Percentiles rank a stretch among this genome's conserved stretches.
These are phyloP conservation scores for Neurospora sp. DNA, from an alignment of 495 filamentous ascomycete species.

Conservation along the genomic window DNA sequence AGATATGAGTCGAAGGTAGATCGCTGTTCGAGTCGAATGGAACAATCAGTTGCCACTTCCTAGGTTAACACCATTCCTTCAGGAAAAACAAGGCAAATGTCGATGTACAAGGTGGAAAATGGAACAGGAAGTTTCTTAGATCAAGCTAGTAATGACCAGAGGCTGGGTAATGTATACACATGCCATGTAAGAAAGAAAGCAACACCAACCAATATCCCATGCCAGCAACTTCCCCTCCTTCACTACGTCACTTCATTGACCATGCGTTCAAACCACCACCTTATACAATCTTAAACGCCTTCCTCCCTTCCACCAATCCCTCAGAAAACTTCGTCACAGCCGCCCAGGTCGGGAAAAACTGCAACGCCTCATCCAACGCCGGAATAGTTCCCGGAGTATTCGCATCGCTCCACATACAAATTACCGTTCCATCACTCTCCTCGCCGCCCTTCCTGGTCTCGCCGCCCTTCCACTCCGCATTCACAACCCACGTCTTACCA, in stretches of 20 bases:
- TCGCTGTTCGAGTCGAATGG: not conserved
- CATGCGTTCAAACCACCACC: not conserved
- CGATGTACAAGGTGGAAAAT: not conserved
- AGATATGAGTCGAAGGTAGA: not conserved
- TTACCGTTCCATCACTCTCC: conserved; percentile 55
- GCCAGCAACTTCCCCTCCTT: not conserved
- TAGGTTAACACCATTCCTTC: not conserved
- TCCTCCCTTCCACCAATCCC: conserved; percentile 69
- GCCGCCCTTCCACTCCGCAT: conserved; percentile 52
- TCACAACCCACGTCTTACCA: conserved; percentile 64
- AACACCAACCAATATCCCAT: not conserved
- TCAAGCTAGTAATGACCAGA: not conserved
- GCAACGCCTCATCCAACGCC: conserved; percentile 70
- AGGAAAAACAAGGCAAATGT: not conserved
- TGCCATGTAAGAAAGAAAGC: not conserved
- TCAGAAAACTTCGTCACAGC: conserved; percentile 62
- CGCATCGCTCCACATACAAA: conserved; percentile 83
- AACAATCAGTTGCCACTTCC: not conserved
- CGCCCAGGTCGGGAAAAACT: conserved; percentile 71
- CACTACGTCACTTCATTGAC: not conserved
- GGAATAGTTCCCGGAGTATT: conserved; percentile 65
- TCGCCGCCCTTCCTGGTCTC: conserved; percentile 37
- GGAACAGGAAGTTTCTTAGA: not conserved
- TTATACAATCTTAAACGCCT: conserved; percentile 26
- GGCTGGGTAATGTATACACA: not conserved